Conservation (phyloP, 2,329 filamentous ascomycete species). For the Ceratocystis colombiana region DNA sequence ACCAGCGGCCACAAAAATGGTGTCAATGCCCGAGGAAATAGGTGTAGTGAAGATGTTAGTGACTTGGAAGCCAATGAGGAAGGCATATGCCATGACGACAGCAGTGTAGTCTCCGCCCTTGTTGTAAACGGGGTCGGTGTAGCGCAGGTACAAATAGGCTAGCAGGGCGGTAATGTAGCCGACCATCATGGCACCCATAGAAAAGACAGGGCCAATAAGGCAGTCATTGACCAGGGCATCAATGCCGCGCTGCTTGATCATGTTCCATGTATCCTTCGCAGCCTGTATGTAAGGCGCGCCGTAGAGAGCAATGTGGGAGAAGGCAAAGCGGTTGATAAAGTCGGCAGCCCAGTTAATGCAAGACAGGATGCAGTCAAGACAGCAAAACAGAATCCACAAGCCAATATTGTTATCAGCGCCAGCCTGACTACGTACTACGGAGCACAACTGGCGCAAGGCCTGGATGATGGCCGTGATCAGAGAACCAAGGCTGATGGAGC, state of each 20-base stretch:
- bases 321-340: slow-evolving; percentile 86
- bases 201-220: slow-evolving; percentile 62
- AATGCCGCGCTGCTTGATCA: slow-evolving; percentile 87
- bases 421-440: slow-evolving; percentile 56
- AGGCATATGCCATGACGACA: slow-evolving; percentile 72
- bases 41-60: slow-evolving; percentile 84
- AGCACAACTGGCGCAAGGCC: slow-evolving; percentile 69
- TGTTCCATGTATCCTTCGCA: slow-evolving; percentile 79
- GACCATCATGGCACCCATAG: slow-evolving; percentile 72
- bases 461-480: slow-evolving; percentile 81
- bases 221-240: slow-evolving; percentile 86
- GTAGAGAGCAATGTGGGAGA: slow-evolving; percentile 86
- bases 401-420: slow-evolving; percentile 56
- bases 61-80: slow-evolving; percentile 83
- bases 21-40: slow-evolving; percentile 77
- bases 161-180: slow-evolving; percentile 72
- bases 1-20: slow-evolving; percentile 72
- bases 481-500: slow-evolving; percentile 79
- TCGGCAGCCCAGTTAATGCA: slow-evolving; percentile 76
- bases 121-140: slow-evolving; percentile 75
- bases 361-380: slow-evolving; percentile 64
- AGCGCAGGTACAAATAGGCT: slow-evolving; percentile 75
- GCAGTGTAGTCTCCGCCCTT: slow-evolving; percentile 55
- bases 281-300: slow-evolving; percentile 78
- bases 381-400: slow-evolving; percentile 56